Evolutionary conservation across 345 rosid genomes (phyloP).

Genomic region (Linum tenue): DNA sequence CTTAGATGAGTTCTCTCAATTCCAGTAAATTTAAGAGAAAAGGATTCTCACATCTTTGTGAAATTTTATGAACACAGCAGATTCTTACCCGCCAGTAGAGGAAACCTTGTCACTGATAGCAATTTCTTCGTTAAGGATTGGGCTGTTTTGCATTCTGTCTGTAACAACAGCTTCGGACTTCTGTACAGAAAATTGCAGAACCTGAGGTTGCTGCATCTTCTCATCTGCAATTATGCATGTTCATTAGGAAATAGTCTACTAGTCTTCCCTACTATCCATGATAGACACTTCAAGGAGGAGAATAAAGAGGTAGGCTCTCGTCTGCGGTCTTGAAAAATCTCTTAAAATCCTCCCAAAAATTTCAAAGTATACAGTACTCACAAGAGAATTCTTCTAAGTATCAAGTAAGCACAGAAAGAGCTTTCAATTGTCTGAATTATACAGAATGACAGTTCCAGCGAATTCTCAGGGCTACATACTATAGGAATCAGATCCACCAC

Average conservation of each 20-base stretch:
- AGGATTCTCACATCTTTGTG: background rate
- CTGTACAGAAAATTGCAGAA: slow-evolving; percentile 25
- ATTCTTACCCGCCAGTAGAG: slow-evolving; percentile 40
- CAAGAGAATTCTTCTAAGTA: slow-evolving; percentile 17
- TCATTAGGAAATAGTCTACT: slow-evolving; percentile 19
- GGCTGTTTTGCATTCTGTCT: slow-evolving; percentile 31
- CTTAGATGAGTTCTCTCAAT: background rate
- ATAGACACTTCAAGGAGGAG: slow-evolving; percentile 12
- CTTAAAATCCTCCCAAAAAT: slow-evolving; percentile 6
- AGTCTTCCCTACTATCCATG: slow-evolving; percentile 7
- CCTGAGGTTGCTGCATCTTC: slow-evolving; percentile 33
- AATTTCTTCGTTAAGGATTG: slow-evolving; percentile 18
- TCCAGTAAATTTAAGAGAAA: background rate
- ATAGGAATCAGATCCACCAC: slow-evolving; percentile 60
- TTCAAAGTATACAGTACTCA: slow-evolving; percentile 25
- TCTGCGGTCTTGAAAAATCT: slow-evolving; percentile 9
- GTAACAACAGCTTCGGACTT: slow-evolving; percentile 26
- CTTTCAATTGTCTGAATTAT: slow-evolving; percentile 28
- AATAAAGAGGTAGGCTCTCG: slow-evolving; percentile 12
- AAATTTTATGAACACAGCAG: background rate
- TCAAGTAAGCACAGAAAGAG: slow-evolving; percentile 13
- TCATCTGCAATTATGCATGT: slow-evolving; percentile 39
- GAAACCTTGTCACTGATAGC: slow-evolving; percentile 19
- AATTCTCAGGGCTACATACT: slow-evolving; percentile 66
- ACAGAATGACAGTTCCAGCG: slow-evolving; percentile 30